Percentiles rank a stretch among this genome's conserved stretches.
Conservation (phyloP, 2,329 filamentous ascomycete genomes). For the Penicillium sp. region DNA sequence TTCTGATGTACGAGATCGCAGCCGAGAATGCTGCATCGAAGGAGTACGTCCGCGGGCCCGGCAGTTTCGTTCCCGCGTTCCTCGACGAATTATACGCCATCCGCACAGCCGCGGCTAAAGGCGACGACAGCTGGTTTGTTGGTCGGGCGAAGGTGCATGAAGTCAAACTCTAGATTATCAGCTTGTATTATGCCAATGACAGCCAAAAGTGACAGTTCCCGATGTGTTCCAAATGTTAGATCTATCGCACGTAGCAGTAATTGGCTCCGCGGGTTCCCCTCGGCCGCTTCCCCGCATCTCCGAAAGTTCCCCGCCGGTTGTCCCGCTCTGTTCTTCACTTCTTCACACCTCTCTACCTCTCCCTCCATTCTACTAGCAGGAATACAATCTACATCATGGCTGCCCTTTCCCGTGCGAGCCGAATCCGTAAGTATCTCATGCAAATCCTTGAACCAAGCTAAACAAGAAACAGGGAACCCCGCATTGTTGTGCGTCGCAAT, state of each 20-base stretch:
- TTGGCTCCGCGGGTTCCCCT: constrained; percentile 9
- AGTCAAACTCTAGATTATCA: constrained; percentile 24
- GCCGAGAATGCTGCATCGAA: constrained; percentile 64
- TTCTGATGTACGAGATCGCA: constrained; percentile 75
- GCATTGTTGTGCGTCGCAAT: constrained; percentile 44
- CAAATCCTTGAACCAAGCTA: constrained; percentile 2
- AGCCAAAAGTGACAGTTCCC: neutral
- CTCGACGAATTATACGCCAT: constrained; percentile 65
- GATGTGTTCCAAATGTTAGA: neutral
- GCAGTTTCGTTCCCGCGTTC: constrained; percentile 82
- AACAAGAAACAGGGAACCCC: constrained; percentile 40
- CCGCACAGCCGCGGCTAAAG: constrained; percentile 33
- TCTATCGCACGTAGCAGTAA: neutral
- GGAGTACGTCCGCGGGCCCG: constrained; percentile 70
- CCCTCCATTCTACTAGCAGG: neutral
- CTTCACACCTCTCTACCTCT: neutral
- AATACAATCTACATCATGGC: constrained; percentile 7
- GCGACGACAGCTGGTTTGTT: constrained; percentile 35
- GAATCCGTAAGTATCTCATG: constrained; percentile 27
- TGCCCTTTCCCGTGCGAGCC: constrained; percentile 10
- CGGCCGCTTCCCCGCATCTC: constrained; percentile 20
- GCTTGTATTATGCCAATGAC: constrained; percentile 1
- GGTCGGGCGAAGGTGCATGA: constrained; percentile 39
- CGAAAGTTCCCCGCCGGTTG: constrained; percentile 15
- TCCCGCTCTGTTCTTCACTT: constrained; percentile 2